Percentiles rank a stretch among this genome's conserved stretches.
phyloP scores from a whole-genome alignment of 352 stramenopile species.

The Phytophthora tubulina region DNA sequence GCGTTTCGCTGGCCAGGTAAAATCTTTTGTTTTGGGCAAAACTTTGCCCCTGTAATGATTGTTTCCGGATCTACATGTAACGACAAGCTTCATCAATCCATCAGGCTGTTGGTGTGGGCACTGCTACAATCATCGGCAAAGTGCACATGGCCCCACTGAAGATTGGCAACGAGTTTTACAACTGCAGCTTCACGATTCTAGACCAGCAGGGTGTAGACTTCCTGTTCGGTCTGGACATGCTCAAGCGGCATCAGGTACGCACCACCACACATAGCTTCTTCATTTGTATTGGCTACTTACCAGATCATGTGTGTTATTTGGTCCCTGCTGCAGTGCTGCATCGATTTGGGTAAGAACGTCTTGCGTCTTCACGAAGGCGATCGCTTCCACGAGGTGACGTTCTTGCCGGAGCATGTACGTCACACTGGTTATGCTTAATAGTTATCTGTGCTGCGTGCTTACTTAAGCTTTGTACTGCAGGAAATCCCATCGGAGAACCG shows the following conservation, averaged over 20 bases:
- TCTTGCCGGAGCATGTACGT: constrained; percentile 88
- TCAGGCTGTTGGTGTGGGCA: constrained; percentile 95
- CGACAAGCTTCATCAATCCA: constrained; percentile 4
- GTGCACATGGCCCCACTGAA: constrained; percentile 95
- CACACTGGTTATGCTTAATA: not conserved
- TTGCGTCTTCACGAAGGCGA: constrained; percentile 84
- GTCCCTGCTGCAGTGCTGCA: constrained; percentile 79
- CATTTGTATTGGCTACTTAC: not conserved
- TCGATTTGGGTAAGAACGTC: constrained; percentile 95
- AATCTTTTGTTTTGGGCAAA: constrained; percentile 29
- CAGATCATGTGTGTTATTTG: constrained; percentile 13
- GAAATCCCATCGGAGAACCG: constrained; percentile 78
- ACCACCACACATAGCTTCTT: not conserved
- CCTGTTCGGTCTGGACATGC: constrained; percentile 98
- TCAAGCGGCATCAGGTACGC: constrained; percentile 94
- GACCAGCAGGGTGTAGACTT: constrained; percentile 97
- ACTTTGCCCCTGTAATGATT: not conserved
- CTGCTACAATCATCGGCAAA: constrained; percentile 96
- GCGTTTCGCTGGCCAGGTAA: constrained; percentile 87
- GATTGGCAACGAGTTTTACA: constrained; percentile 91
- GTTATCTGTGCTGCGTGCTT: not conserved
- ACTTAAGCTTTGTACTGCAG: constrained; percentile 35
- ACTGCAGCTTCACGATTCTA: constrained; percentile 95
- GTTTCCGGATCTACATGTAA: not conserved
- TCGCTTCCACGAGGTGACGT: constrained; percentile 80